phyloP scores from a whole-genome alignment of 2,329 filamentous ascomycete species.

The Celoporthe dispersa region DNA sequence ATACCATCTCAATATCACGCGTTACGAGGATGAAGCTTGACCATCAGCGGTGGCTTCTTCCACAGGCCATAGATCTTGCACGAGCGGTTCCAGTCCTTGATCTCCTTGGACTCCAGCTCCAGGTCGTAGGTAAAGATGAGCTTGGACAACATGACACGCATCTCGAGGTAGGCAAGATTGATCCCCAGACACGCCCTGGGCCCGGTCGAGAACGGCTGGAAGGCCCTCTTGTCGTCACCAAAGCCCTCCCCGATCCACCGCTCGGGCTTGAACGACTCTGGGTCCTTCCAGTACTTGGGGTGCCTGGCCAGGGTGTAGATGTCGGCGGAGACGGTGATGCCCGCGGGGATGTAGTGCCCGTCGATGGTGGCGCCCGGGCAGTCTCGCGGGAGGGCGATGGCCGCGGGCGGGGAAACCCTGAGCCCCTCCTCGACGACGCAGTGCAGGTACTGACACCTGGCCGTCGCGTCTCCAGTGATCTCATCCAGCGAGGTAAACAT shows the following conservation, averaged over 20 bases:
- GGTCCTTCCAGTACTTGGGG: slow-evolving; percentile 27
- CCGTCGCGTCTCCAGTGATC: slow-evolving; percentile 37
- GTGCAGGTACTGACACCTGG: slow-evolving; percentile 18
- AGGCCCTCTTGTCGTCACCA: slow-evolving; percentile 33
- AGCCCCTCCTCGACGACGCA: slow-evolving; percentile 21
- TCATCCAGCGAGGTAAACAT: slow-evolving; percentile 42
- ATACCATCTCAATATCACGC: not conserved
- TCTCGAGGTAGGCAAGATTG: slow-evolving; percentile 37
- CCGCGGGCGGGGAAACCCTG: slow-evolving; percentile 20
- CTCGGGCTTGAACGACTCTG: slow-evolving; percentile 22
- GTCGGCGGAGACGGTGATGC: slow-evolving; percentile 15
- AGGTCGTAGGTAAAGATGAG: slow-evolving; percentile 38
- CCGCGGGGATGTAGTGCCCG: slow-evolving; percentile 27
- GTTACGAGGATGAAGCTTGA: slow-evolving; percentile 21
- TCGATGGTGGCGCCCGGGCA: slow-evolving; percentile 26
- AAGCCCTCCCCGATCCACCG: slow-evolving; percentile 24
- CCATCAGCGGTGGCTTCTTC: slow-evolving; percentile 22
- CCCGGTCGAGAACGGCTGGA: slow-evolving; percentile 38
- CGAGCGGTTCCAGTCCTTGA: slow-evolving; percentile 21
- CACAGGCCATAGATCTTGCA: slow-evolving; percentile 21
- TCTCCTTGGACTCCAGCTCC: slow-evolving; percentile 18
- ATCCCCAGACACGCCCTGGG: slow-evolving; percentile 28
- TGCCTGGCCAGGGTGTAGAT: slow-evolving; percentile 19
- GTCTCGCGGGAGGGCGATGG: slow-evolving; percentile 26
- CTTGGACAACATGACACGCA: slow-evolving; percentile 37